Evolutionary conservation across 2,329 filamentous ascomycete species (phyloP), one percentile per base, ranked within the genome.

Genomic region (Epichloe aotearoae): DNA sequence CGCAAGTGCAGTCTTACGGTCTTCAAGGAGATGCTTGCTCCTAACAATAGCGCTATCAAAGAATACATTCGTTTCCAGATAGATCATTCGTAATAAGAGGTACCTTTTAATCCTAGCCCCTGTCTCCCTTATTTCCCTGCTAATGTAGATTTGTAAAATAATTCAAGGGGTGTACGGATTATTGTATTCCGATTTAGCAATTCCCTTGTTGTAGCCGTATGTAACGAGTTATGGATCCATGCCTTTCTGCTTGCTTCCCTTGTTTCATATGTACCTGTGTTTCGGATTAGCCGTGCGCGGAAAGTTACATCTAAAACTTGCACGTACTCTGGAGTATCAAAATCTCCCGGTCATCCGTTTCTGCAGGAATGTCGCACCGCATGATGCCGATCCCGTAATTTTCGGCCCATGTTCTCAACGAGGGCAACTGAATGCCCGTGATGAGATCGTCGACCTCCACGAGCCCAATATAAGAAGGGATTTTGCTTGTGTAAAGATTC

Each of bases 161-260:
- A 26, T 26, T 26, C 23, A 26, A 26, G 7, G 23, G 23, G 23
- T 26, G 23, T 26, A 1, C 23, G 23, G 23, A 26, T 26, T 26
- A 26, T 26, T 26, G 7, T 26, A 26, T 26, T 26, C 26, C 26
- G 26, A 26, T 26, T 26, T 10, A 30, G 38, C 30, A 41, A 19
- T 15, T 23, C 4, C 75, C 4, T 71, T 65, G 57, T 82, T 81
- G 62, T 75, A 81, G 4, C 77, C 77, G 56, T 80, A 81, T n/a
- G n/a, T n/a, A n/a, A n/a, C 52, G 66, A 71, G 7, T 56, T 69
- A 80, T 0, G 78, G 77, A 56, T 81, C 77, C 72, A 81, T 75
- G 34, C 78, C 78, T 10, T 26, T 44, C 69, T 68, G 60, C 73
- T 80, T 38, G 65, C 72, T 62, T 82, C 78, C 76, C 77, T 45